phyloP scores from a whole-genome alignment of 495 filamentous ascomycete species.

The Glutinoglossum americanum region DNA sequence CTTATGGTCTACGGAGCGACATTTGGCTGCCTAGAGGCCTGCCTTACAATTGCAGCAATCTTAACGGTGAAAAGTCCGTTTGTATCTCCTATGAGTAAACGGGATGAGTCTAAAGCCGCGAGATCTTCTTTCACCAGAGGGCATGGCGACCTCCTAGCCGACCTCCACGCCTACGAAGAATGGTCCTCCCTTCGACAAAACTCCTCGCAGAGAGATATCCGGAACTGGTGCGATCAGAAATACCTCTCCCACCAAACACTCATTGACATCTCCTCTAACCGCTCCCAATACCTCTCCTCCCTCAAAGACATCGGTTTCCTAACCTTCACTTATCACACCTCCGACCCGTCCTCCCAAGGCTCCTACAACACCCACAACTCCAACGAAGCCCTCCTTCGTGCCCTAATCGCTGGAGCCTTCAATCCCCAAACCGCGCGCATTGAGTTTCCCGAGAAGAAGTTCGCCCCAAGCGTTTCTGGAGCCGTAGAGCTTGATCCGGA shows the following conservation, averaged over 20 bases:
- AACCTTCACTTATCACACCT: constrained; percentile 3
- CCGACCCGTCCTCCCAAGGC: constrained; percentile 5
- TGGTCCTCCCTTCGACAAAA: constrained; percentile 45
- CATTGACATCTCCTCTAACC: constrained; percentile 67
- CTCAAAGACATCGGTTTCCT: constrained; percentile 72
- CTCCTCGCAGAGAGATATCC: constrained; percentile 35
- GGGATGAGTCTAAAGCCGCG: constrained; percentile 64
- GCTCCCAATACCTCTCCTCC: constrained; percentile 64
- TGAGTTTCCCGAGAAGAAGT: constrained; percentile 85
- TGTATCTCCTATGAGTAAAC: constrained; percentile 53
- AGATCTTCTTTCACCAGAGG: constrained; percentile 47
- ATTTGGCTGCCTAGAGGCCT: constrained; percentile 75
- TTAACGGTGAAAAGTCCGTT: constrained; percentile 73
- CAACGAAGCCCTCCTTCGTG: constrained; percentile 45
- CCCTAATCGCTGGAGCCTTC: constrained; percentile 79
- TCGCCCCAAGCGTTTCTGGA: constrained; percentile 60
- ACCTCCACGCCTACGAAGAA: constrained; percentile 60
- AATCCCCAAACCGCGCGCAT: constrained; percentile 80
- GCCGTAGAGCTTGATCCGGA: constrained; percentile 86
- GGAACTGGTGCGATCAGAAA: constrained; percentile 67
- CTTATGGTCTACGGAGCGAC: constrained; percentile 89
- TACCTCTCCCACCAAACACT: constrained; percentile 71
- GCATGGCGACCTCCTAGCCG: constrained; percentile 74
- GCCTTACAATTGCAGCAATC: constrained; percentile 76
- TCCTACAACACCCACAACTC: constrained; percentile 23